Evolutionary conservation across 306 rosid species (phyloP).

Genomic region (Vigna nakashimae): DNA sequence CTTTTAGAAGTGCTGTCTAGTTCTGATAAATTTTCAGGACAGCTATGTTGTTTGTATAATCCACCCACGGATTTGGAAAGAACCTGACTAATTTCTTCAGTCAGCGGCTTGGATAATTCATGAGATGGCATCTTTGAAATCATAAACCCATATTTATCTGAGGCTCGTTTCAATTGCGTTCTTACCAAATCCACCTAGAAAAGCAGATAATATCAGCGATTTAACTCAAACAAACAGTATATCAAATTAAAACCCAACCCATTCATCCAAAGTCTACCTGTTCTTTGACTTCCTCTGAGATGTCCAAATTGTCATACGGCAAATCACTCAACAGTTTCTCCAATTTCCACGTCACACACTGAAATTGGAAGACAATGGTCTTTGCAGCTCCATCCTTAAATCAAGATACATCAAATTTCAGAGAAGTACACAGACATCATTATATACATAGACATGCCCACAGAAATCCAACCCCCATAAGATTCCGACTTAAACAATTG

Average conservation of each 20-base stretch:
- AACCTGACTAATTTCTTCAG: slow-evolving; percentile 53
- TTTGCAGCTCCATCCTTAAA: slow-evolving; percentile 82
- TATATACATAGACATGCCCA: slow-evolving; percentile 50
- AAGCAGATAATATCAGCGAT: slow-evolving; percentile 27
- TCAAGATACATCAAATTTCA: slow-evolving; percentile 67
- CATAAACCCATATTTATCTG: slow-evolving; percentile 73
- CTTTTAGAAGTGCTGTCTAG: slow-evolving; percentile 43
- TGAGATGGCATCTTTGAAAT: slow-evolving; percentile 56
- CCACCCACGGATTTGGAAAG: slow-evolving; percentile 53
- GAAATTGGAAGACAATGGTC: slow-evolving; percentile 74
- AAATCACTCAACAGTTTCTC: slow-evolving; percentile 75
- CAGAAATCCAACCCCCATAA: slow-evolving; percentile 45
- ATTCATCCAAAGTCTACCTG: slow-evolving; percentile 68
- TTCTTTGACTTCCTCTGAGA: slow-evolving; percentile 94
- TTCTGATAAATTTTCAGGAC: slow-evolving; percentile 57
- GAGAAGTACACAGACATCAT: slow-evolving; percentile 55
- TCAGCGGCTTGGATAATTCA: slow-evolving; percentile 60
- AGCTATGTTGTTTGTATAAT: slow-evolving; percentile 52
- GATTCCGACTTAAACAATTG: slow-evolving; percentile 37
- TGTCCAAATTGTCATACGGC: slow-evolving; percentile 71
- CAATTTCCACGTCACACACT: slow-evolving; percentile 87
- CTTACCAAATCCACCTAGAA: slow-evolving; percentile 90
- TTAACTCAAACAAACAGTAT: slow-evolving; percentile 8
- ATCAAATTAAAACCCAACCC: neutral
- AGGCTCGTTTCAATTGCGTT: slow-evolving; percentile 84